phyloP scores from a whole-genome alignment of 225 moss, liverwort and hornwort species.

The Sphagnum tenellum region DNA sequence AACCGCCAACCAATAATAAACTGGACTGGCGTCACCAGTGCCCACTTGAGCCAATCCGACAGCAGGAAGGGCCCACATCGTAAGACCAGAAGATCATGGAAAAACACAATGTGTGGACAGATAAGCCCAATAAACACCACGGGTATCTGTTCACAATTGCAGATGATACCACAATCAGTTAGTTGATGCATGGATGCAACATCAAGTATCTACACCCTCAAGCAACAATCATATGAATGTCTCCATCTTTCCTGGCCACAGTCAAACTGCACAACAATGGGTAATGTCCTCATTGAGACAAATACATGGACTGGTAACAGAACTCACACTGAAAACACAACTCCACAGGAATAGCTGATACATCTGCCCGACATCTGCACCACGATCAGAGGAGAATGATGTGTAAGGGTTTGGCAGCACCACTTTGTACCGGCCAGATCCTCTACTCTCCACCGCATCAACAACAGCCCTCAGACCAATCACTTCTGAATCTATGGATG shows the following conservation, averaged over 20 bases:
- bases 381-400: slow-evolving; percentile 49
- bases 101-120: slow-evolving; percentile 51
- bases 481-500: slow-evolving; percentile 69
- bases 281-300: not conserved
- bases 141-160: slow-evolving; percentile 36
- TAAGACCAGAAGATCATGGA: slow-evolving; percentile 33
- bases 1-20: slow-evolving; percentile 65
- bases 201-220: no score
- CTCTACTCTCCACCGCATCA: slow-evolving; percentile 49
- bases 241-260: no score
- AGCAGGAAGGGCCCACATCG: slow-evolving; percentile 59
- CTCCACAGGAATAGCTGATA: slow-evolving; percentile 53
- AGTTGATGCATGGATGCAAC: not conserved
- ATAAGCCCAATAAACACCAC: slow-evolving; percentile 65
- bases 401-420: slow-evolving; percentile 66
- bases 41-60: slow-evolving; percentile 88
- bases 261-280: not conserved
- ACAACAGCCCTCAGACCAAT: slow-evolving; percentile 60
- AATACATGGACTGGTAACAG: not conserved
- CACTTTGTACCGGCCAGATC: slow-evolving; percentile 41
- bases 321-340: slow-evolving; percentile 48
- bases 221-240: no score
- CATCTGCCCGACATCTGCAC: slow-evolving; percentile 57
- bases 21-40: slow-evolving; percentile 84
- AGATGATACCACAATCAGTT: not conserved